Evolutionary conservation across 495 filamentous ascomycete genomes (phyloP).

Genomic region (Xylaria curta): DNA sequence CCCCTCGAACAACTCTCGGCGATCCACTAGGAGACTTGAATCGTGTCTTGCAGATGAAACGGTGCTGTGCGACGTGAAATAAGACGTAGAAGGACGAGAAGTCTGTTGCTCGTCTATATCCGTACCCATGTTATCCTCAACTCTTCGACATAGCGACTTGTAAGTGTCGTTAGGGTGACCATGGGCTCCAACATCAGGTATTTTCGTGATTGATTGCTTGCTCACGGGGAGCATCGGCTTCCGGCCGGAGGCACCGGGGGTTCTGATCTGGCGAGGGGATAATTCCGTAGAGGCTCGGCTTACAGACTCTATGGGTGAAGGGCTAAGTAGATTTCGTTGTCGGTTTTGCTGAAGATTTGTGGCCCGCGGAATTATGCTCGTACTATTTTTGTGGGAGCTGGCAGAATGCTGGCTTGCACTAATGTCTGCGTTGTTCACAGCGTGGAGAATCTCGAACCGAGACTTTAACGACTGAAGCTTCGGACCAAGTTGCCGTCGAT

Average conservation of each 20-base stretch:
- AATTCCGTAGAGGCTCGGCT: conserved; percentile 8
- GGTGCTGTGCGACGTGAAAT: conserved; percentile 10
- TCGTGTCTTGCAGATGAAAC: conserved; percentile 33
- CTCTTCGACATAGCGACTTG: background rate
- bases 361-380: conserved; percentile 26
- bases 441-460: conserved; percentile 50
- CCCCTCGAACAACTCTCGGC: conserved; percentile 44
- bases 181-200: background rate
- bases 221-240: conserved; percentile 7
- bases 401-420: conserved; percentile 14
- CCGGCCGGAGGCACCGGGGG: background rate
- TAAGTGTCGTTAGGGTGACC: background rate
- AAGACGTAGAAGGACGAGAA: conserved; percentile 19
- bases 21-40: conserved; percentile 39
- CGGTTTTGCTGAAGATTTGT: background rate
- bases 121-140: background rate
- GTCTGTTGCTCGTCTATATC: conserved; percentile 7
- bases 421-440: conserved; percentile 36
- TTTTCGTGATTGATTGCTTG: background rate
- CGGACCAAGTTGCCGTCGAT: conserved; percentile 26
- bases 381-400: conserved; percentile 22
- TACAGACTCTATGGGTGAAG: conserved; percentile 13
- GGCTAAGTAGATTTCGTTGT: background rate
- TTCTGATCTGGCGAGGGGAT: background rate
- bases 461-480: conserved; percentile 46